Base-by-base conservation (phyloP, 192 early-diverging fungal genomes). In the Gigaspora rosea region DNA sequence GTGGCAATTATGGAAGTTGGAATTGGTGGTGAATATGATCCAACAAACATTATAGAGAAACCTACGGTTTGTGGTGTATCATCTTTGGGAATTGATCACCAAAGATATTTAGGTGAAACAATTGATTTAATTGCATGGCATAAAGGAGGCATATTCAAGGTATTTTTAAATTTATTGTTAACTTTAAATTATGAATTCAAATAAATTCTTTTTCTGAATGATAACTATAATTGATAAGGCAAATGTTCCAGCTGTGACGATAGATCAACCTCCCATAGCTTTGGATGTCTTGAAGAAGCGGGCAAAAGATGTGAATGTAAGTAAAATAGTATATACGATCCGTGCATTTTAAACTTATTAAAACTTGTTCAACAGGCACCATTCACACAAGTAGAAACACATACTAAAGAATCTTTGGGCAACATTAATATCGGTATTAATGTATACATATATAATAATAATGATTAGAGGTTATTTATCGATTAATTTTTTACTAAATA, bases 91-190 rank as follows among this genome's bases (percentile, higher is more conserved):
- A 82, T 92, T 32, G 94, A 95, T 81, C 94, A 95, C 67, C 86
- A 89, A 72, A 79, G 71, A 13, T 83, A 89, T 16, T 80, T 95
- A 52, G 93, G 93, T 32, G 80, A 89, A 46, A 95, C 94, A 1
- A 79, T 95, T 50, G 88, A 85, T 35, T 76, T 89, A 69, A 95
- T 95, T 76, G 92, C 93, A 11, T 90, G 91, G 92, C 91, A 95
- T 79, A 95, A 95, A 67, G 91, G 88, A 41, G 94, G 94, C 5
- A 95, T 95, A 52, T 89, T 92, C 70, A 95, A 95, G 83, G 27
- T 27, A 27, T 27, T 27, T 27, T 27, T 27, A 27, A 27, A 27
- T 27, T 27, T 27, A 1, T 27, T 27, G 27, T 27, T 27, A 27
- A 27, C 27, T 0, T 27, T 27, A 27, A 27, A 1, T 27, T 27